Evolutionary conservation across 805 yeast genomes (phyloP), one percentile per base, ranked within the genome.

Genomic region (Starmerella sp.): DNA sequence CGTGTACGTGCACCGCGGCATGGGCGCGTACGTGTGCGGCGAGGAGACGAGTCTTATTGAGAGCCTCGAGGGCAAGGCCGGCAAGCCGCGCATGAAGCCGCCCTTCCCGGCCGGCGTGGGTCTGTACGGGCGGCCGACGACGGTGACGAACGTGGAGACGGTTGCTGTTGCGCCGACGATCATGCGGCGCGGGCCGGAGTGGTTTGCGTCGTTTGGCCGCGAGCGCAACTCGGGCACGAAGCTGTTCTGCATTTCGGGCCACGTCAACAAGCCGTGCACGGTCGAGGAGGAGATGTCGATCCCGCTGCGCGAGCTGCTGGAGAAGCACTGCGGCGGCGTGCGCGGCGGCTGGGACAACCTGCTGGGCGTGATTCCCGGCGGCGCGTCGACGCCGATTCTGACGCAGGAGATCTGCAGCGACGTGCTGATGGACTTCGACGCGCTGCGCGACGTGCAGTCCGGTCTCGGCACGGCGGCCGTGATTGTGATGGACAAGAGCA

Each of bases 81-180:
- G 95, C 62, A 87, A 87, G 73, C 95, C 95, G 63, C 81, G 95
- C 72, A 78, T 87, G 69, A 87, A 87, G 80, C 95, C 95, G 38
- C 95, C 95, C 60, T 87, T 87, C 79, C 95, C 95, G 37, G 95
- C 95, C 37, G 95, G 95, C 66, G 91, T 86, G 56, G 95, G 95
- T 65, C 75, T 87, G 54, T 87, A 84, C 63, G 95, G 95, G 66
- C 80, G 95, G 70, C 95, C 95, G 61, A 80, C 90, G 35, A 87
- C 95, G 45, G 95, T 87, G 56, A 84, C 95, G 59, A 87, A 87
- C 67, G 95, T 87, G 57, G 95, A 87, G 73, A 86, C 95, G 15
- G 93, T 87, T 55, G 82, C 95, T 7, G 95, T 87, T 50, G 85
- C 95, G 10, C 95, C 95, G 59, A 85, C 95, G 35, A 87, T 87